phyloP scores from a whole-genome alignment of 495 filamentous ascomycete species.

The Tuber umbilicatum region DNA sequence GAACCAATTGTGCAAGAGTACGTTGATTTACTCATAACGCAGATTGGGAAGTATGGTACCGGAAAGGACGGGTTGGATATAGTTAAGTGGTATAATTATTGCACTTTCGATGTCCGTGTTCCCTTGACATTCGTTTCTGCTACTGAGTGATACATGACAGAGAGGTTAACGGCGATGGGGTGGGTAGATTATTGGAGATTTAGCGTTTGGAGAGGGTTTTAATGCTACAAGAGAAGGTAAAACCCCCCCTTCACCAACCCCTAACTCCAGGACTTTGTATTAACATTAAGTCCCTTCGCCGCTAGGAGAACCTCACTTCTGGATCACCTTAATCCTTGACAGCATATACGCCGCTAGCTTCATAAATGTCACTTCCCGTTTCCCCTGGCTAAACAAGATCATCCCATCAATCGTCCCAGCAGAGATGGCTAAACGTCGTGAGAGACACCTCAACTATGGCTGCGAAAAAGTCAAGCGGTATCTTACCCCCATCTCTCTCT shows the following conservation, averaged over 20 bases:
- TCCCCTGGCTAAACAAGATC: slow-evolving; percentile 10
- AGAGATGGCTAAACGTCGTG: not conserved
- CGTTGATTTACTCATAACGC: slow-evolving; percentile 46
- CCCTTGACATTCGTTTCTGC: not conserved
- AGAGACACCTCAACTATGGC: not conserved
- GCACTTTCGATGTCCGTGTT: slow-evolving; percentile 45
- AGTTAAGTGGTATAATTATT: slow-evolving; percentile 47
- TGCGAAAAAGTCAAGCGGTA: slow-evolving; percentile 6
- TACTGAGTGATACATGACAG: not conserved
- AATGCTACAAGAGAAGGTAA: slow-evolving; percentile 37
- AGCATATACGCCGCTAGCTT: slow-evolving; percentile 39
- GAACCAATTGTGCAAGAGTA: slow-evolving; percentile 47
- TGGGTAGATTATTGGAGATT: slow-evolving; percentile 34
- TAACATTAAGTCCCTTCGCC: not conserved
- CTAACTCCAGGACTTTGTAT: not conserved
- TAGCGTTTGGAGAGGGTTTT: slow-evolving; percentile 44
- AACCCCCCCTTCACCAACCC: not conserved
- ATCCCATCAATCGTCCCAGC: slow-evolving; percentile 6
- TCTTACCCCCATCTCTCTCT: not conserved
- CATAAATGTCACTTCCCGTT: slow-evolving; percentile 6
- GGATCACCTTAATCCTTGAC: slow-evolving; percentile 9
- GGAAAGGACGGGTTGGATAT: slow-evolving; percentile 45
- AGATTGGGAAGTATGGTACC: slow-evolving; percentile 40
- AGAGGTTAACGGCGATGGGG: slow-evolving; percentile 26
- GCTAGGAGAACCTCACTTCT: slow-evolving; percentile 11